These are phyloP conservation scores for Polygonum maritimum DNA, from an alignment of 148 eudicot genomes.

Conservation along the genomic window DNA sequence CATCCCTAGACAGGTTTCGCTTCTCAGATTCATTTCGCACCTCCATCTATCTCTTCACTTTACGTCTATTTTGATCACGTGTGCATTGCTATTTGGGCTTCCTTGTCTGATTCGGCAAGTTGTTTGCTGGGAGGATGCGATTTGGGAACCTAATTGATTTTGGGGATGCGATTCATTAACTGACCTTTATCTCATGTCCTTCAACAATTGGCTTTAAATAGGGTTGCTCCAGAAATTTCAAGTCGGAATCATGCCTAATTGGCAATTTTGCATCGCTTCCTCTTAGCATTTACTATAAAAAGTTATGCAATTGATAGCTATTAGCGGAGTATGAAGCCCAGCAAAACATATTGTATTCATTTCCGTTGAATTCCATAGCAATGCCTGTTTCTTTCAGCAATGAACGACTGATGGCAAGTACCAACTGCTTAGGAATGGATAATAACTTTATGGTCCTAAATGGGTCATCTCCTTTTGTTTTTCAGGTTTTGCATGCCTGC, in stretches of 20 bases:
- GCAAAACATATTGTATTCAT: not conserved
- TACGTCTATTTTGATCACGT: not conserved
- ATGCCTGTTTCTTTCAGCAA: not conserved
- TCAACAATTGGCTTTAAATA: not conserved
- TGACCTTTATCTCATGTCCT: not conserved
- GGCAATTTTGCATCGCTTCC: not conserved
- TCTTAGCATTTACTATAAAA: not conserved
- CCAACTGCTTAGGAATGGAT: not conserved
- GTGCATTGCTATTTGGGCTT: not conserved
- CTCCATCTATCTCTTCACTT: not conserved
- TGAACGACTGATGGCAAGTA: not conserved
- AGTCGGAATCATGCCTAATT: not conserved
- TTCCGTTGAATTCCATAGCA: not conserved
- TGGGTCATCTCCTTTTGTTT: not conserved
- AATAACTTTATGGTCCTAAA: not conserved
- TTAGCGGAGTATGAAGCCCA: not conserved
- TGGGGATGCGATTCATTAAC: not conserved
- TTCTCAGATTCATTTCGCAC: not conserved
- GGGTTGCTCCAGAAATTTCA: not conserved
- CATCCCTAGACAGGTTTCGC: slow-evolving; percentile 62
- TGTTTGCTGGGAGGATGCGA: not conserved
- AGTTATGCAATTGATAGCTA: not conserved
- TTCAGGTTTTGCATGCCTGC: slow-evolving; percentile 82
- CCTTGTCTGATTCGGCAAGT: not conserved
- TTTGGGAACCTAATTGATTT: not conserved